Evolutionary conservation across 805 yeast genomes (phyloP).

Genomic region (Sugiyamaella chiloensis): DNA sequence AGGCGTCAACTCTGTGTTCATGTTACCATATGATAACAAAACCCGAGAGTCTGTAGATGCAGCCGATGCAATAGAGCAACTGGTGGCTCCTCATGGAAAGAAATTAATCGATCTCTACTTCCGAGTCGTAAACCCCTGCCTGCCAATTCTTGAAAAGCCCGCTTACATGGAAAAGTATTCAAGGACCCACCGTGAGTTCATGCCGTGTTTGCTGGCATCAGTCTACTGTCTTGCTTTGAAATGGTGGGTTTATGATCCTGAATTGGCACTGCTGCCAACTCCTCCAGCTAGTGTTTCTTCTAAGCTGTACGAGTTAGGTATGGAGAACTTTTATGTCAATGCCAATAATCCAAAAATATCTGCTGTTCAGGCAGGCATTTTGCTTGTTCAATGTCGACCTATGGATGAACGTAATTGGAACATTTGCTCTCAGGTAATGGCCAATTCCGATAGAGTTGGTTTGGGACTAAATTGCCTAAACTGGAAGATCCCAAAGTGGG

Average conservation of each 20-base stretch:
- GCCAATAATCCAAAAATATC: constrained; percentile 84
- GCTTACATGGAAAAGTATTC: constrained; percentile 89
- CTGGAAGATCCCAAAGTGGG: constrained; percentile 97
- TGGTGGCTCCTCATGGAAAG: constrained; percentile 91
- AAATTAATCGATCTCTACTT: constrained; percentile 67
- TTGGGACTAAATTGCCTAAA: constrained; percentile 80
- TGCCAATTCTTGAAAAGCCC: constrained; percentile 86
- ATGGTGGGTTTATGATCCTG: constrained; percentile 92
- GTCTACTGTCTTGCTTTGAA: constrained; percentile 85
- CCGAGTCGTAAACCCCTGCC: constrained; percentile 82
- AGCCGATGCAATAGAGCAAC: constrained; percentile 77
- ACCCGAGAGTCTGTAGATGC: constrained; percentile 68
- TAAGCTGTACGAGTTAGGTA: constrained; percentile 64
- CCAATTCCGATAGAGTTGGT: constrained; percentile 86
- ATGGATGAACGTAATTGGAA: constrained; percentile 72
- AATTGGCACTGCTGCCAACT: constrained; percentile 67
- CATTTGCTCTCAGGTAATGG: constrained; percentile 79
- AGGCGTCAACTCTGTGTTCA: constrained; percentile 68
- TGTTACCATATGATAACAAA: constrained; percentile 73
- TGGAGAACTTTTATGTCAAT: constrained; percentile 63
- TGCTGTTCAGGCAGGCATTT: constrained; percentile 85
- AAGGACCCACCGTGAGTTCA: constrained; percentile 85
- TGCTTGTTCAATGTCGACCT: constrained; percentile 64
- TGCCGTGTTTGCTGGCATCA: constrained; percentile 87
- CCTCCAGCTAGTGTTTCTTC: constrained; percentile 57